Conservation (phyloP, 2,329 filamentous ascomycete genomes). For the Mariannaea sp. region DNA sequence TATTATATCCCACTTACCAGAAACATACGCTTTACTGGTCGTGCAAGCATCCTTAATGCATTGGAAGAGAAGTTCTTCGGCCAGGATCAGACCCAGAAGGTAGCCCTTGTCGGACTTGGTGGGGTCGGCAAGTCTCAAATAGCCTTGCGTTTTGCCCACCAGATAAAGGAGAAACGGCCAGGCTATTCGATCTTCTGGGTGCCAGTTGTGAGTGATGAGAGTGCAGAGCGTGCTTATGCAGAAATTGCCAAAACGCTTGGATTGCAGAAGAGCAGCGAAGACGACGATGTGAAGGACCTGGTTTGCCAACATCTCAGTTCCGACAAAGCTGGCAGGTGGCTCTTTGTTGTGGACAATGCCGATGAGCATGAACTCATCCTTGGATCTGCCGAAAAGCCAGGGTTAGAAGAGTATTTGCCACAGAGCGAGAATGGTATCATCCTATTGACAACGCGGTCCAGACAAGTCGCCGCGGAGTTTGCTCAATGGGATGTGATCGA, state of each 20-base stretch:
- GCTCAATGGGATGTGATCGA: background rate
- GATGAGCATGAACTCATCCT: constrained; percentile 43
- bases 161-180: no score
- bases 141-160: no score
- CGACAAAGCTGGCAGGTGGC: constrained; percentile 41
- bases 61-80: no score
- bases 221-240: constrained; percentile 46
- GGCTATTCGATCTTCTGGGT: no score
- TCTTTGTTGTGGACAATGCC: constrained; percentile 50
- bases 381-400: background rate
- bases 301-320: constrained; percentile 50
- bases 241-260: constrained; percentile 41
- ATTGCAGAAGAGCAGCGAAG: constrained; percentile 48
- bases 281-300: constrained; percentile 63
- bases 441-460: constrained; percentile 46
- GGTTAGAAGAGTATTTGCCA: constrained; percentile 38
- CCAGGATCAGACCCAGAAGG: no score
- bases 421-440: constrained; percentile 39
- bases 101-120: no score
- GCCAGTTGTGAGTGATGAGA: no score
- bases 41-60: no score
- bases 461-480: constrained; percentile 24
- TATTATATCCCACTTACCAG: no score
- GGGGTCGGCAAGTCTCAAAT: no score
- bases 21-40: no score